Conservation (phyloP, 116 monocot species). For the Dioscorea cayenensis region DNA sequence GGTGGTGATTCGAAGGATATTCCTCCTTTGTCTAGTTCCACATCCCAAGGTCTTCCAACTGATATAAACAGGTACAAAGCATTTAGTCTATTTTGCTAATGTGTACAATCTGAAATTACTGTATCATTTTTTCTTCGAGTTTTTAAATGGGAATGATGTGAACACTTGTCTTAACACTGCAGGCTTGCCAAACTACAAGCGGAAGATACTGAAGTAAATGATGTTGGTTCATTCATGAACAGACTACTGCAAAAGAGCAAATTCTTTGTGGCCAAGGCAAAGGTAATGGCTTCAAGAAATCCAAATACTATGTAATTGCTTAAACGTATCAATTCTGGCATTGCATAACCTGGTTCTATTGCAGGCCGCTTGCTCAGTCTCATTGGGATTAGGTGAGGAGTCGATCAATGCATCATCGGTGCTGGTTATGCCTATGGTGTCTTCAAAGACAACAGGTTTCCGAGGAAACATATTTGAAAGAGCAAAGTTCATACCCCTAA, state of each 20-base stretch:
- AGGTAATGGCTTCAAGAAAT: constrained; percentile 33
- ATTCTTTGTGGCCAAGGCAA: constrained; percentile 51
- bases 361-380: constrained; percentile 74
- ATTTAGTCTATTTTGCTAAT: not conserved
- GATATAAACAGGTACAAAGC: constrained; percentile 46
- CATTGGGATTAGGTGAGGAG: constrained; percentile 71
- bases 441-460: constrained; percentile 75
- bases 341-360: constrained; percentile 6
- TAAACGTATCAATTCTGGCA: not conserved
- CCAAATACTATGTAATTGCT: not conserved
- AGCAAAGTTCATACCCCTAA: constrained; percentile 33
- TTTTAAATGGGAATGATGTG: not conserved
- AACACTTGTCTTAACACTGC: not conserved
- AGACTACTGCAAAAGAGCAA: constrained; percentile 30
- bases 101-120: not conserved
- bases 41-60: constrained; percentile 29
- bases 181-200: constrained; percentile 32
- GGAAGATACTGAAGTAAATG: constrained; percentile 39
- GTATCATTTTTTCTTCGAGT: not conserved
- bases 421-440: constrained; percentile 95
- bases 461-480: constrained; percentile 53
- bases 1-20: constrained; percentile 39
- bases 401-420: constrained; percentile 80
- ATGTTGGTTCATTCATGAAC: constrained; percentile 25
- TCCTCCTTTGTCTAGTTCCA: constrained; percentile 31